phyloP scores from a whole-genome alignment of 495 filamentous ascomycete species.

The Diplogelasinospora grovesii region DNA sequence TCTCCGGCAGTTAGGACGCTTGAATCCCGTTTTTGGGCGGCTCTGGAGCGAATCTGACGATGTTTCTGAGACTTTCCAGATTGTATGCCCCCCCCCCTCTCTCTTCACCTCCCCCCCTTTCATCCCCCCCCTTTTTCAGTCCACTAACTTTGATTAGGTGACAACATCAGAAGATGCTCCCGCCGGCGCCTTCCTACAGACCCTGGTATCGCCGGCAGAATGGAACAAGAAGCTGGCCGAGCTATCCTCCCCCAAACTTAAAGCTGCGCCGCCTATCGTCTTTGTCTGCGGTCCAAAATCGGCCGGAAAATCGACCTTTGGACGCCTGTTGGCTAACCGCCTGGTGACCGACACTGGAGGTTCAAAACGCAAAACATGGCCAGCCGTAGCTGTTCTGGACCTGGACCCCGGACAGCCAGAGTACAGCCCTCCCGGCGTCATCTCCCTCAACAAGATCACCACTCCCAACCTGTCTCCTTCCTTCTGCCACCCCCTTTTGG shows the following conservation, averaged over 20 bases:
- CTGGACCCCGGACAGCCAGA: conserved; percentile 82
- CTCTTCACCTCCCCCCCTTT: background rate
- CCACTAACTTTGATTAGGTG: conserved; percentile 31
- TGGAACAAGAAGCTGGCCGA: conserved; percentile 50
- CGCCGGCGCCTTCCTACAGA: conserved; percentile 43
- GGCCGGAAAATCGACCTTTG: conserved; percentile 83
- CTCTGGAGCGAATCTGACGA: conserved; percentile 55
- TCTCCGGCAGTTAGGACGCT: conserved; percentile 49
- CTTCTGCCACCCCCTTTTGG: conserved; percentile 61
- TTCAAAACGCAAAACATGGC: conserved; percentile 21
- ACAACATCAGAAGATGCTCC: conserved; percentile 40
- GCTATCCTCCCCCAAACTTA: conserved; percentile 34
- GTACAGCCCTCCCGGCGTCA: conserved; percentile 66
- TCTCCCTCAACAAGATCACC: conserved; percentile 62
- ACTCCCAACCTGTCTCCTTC: conserved; percentile 65
- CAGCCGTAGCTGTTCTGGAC: conserved; percentile 60
- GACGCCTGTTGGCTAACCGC: conserved; percentile 66
- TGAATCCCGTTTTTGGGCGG: conserved; percentile 64
- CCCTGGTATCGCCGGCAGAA: conserved; percentile 56
- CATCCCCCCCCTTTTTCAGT: background rate
- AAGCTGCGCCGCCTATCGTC: conserved; percentile 33
- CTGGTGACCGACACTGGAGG: conserved; percentile 47
- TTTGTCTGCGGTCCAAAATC: conserved; percentile 75
- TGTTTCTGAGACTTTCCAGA: conserved; percentile 27
- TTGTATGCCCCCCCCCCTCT: too few relatives aligned